Conservation (phyloP, 2,329 filamentous ascomycete species). For the Knufia fluminis region DNA sequence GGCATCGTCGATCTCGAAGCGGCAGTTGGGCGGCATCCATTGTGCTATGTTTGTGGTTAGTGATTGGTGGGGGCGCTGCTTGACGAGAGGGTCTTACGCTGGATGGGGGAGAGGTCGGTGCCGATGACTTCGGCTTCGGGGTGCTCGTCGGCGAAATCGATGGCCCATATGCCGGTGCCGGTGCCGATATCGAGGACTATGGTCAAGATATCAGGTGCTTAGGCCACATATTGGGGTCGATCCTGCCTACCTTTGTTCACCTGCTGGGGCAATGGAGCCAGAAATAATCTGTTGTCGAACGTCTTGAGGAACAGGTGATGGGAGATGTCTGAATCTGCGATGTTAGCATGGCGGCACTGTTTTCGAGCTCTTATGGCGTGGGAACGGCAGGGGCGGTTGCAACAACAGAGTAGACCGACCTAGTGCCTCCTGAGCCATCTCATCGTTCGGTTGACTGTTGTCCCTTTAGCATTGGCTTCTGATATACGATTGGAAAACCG, state of each 20-base stretch:
- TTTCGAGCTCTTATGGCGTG: not conserved
- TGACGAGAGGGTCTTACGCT: constrained; percentile 21
- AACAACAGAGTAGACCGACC: not conserved
- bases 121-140: constrained; percentile 5
- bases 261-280: not conserved
- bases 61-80: constrained; percentile 9
- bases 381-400: not conserved
- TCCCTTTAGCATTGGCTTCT: not conserved
- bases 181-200: constrained; percentile 21
- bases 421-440: constrained; percentile 11
- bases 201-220: constrained; percentile 21
- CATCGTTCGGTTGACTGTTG: constrained; percentile 12
- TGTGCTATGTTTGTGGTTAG: not conserved
- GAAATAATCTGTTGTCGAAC: constrained; percentile 9
- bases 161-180: too few relatives aligned
- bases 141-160: constrained; percentile 27
- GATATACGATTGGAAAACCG: not conserved
- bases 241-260: constrained; percentile 8
- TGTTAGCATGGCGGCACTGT: not conserved
- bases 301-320: not conserved
- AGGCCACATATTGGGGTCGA: constrained; percentile 14
- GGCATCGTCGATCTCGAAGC: constrained; percentile 27
- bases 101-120: constrained; percentile 10
- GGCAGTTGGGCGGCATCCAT: constrained; percentile 25
- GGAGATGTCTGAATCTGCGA: not conserved